A percentile compares a stretch with the other conserved stretches of the same genome.
phyloP scores from a whole-genome alignment of 129 eudicot species.

The Deinandra increscens region DNA sequence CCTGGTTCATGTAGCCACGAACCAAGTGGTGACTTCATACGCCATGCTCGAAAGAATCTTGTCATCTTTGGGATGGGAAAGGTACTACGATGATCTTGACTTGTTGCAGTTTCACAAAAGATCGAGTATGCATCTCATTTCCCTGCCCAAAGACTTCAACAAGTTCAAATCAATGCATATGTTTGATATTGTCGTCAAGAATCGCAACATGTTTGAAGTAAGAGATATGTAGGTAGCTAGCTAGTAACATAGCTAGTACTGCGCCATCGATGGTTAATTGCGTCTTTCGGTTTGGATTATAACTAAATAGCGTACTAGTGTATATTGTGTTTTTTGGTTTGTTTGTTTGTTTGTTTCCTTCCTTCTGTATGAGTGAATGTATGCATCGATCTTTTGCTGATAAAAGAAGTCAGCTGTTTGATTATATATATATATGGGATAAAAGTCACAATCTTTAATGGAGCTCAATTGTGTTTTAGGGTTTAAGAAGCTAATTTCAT shows the following conservation, averaged over 20 bases:
- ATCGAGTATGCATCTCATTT: conserved; percentile 75
- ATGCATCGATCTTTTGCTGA: conserved; percentile 17
- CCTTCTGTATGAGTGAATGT: conserved; percentile 9
- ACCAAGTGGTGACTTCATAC: conserved; percentile 72
- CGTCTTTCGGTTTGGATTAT: neutral
- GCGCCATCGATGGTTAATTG: too few species aligned
- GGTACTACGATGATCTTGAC: conserved; percentile 75
- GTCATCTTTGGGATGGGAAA: conserved; percentile 72
- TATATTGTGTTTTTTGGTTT: neutral
- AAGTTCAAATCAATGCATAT: conserved; percentile 85
- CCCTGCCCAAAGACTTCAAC: conserved; percentile 77
- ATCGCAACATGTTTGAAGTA: conserved; percentile 88
- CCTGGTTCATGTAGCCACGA: conserved; percentile 54
- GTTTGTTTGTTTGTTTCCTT: conserved; percentile 14
- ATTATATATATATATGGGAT: too few species aligned
- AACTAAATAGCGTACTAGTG: too few species aligned
- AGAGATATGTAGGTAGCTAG: too few species aligned
- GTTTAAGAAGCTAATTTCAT: conserved; percentile 21
- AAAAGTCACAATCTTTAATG: too few species aligned
- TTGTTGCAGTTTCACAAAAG: conserved; percentile 89
- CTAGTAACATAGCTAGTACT: too few species aligned
- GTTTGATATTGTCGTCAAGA: conserved; percentile 88
- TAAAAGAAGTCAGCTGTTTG: conserved; percentile 25
- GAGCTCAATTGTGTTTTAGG: conserved; percentile 16
- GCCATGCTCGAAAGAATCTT: conserved; percentile 52